Conservation (phyloP, 1,284 basidiomycete species). For the Rhodotorula mucilaginosa region DNA sequence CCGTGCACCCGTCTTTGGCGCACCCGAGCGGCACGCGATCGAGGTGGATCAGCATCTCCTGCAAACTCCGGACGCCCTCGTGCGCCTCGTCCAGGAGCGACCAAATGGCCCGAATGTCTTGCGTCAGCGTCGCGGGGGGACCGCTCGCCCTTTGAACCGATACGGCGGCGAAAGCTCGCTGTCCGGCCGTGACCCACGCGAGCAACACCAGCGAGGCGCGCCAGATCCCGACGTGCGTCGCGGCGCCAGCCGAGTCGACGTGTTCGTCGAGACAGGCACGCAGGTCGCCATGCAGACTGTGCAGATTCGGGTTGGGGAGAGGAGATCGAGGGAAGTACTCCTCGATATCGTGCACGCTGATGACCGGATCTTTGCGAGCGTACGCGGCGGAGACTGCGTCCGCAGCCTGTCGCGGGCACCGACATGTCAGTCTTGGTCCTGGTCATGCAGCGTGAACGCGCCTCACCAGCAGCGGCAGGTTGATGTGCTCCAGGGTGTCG, state of each 20-base stretch:
- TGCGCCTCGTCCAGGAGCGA: slow-evolving; percentile 26
- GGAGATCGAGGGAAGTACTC: slow-evolving; percentile 6
- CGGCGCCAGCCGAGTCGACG: neutral
- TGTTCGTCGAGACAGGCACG: neutral
- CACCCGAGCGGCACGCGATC: slow-evolving; percentile 17
- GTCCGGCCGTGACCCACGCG: slow-evolving; percentile 11
- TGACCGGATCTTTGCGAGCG: slow-evolving; percentile 17
- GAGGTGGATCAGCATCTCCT: slow-evolving; percentile 28
- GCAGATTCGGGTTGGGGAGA: neutral
- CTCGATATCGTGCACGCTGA: slow-evolving; percentile 13
- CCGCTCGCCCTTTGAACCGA: neutral
- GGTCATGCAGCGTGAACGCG: neutral
- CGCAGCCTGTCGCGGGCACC: neutral
- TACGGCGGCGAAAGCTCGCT: neutral
- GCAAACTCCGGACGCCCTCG: slow-evolving; percentile 7
- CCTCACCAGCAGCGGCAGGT: slow-evolving; percentile 19
- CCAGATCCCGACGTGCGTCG: slow-evolving; percentile 12
- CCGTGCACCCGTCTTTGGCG: slow-evolving; percentile 21
- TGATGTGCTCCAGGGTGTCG: slow-evolving; percentile 7
- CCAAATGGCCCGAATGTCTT: slow-evolving; percentile 17
- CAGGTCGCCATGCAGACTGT: neutral
- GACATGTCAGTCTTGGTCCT: neutral
- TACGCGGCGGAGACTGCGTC: slow-evolving; percentile 27
- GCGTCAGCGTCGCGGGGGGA: neutral
- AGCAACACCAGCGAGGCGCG: slow-evolving; percentile 1